Evolutionary conservation across 306 rosid species (phyloP), one percentile per base, ranked within the genome.

Genomic region (Senna tora): DNA sequence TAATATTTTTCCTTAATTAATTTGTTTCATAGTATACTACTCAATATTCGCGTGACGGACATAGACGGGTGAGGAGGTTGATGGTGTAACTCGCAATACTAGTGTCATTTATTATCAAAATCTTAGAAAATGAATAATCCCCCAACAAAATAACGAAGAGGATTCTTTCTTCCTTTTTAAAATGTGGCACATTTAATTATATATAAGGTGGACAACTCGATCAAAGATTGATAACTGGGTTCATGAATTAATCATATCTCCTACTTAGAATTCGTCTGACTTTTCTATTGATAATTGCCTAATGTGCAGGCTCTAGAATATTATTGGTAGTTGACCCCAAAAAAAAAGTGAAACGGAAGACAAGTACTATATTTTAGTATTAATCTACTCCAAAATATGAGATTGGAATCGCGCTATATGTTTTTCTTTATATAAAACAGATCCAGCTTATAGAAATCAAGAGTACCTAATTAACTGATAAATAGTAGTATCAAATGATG

Each of bases 151-250:
- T 17, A 59, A 61, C 30, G 32, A 43, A 43, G 56, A 33, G 64
- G 66, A 11, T 57, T 17, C 4, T 42, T 34, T 34, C 46, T 20
- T 34, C 12, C 32, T 19, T 13, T 41, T 49, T 49, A 5, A n/a
- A 63, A 63, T 63, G 21, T 12, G 21, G 53, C 38, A 42, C 60
- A 22, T 34, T 54, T 54, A 61, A 19, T 38, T 20, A 15, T 47
- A 36, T 36, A 7, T 7, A 6, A 69, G 28, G n/a, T 56, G 38
- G 65, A 66, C 32, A 67, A 10, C 33, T 73, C 43, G 8, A 25
- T 25, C 30, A 77, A 70, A 42, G 46, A 17, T 64, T 49, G 30
- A 25, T 36, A 6, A 6, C 5, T 73, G 21, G 65, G 46, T 55
- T 16, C 57, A 54, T 67, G 30, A 61, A 10, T n/a, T n/a, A n/a